Conservation (phyloP, 2,329 filamentous ascomycete genomes). For the Sporothrix brunneoviolacea region DNA sequence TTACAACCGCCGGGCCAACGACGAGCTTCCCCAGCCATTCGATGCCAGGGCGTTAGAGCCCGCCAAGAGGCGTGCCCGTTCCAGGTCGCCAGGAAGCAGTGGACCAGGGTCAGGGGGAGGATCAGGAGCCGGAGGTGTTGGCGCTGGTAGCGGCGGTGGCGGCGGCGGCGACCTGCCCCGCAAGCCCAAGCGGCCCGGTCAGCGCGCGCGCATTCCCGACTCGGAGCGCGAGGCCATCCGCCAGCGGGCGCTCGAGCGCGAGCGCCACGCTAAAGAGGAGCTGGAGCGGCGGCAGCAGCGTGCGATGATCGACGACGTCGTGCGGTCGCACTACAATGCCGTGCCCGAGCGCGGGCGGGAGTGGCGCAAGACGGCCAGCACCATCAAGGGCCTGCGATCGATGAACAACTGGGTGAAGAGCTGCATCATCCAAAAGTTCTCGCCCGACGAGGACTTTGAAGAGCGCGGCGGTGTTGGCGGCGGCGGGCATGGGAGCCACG, state of each 20-base stretch:
- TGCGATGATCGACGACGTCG: conserved; percentile 71
- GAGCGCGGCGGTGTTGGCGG: conserved; percentile 49
- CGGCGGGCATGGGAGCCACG: conserved; percentile 47
- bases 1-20: conserved; percentile 23
- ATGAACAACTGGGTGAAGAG: conserved; percentile 99
- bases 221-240: conserved; percentile 62
- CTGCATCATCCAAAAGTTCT: conserved; percentile 94
- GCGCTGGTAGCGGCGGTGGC: conserved; percentile 14
- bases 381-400: conserved; percentile 87
- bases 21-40: conserved; percentile 53
- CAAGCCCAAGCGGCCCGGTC: conserved; percentile 62
- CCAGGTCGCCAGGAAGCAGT: conserved; percentile 36
- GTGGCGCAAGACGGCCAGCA: conserved; percentile 89
- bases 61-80: conserved; percentile 52
- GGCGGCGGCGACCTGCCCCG: conserved; percentile 42
- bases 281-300: conserved; percentile 30
- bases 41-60: conserved; percentile 52
- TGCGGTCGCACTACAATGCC: conserved; percentile 90
- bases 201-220: conserved; percentile 59
- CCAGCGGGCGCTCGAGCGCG: conserved; percentile 48
- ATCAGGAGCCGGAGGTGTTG: conserved; percentile 13
- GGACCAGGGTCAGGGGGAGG: background rate
- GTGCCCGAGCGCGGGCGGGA: conserved; percentile 89
- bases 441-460: conserved; percentile 67
- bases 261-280: conserved; percentile 38